phyloP scores from a whole-genome alignment of 768 basidiomycete genomes.

The Tephrocybe sp. region DNA sequence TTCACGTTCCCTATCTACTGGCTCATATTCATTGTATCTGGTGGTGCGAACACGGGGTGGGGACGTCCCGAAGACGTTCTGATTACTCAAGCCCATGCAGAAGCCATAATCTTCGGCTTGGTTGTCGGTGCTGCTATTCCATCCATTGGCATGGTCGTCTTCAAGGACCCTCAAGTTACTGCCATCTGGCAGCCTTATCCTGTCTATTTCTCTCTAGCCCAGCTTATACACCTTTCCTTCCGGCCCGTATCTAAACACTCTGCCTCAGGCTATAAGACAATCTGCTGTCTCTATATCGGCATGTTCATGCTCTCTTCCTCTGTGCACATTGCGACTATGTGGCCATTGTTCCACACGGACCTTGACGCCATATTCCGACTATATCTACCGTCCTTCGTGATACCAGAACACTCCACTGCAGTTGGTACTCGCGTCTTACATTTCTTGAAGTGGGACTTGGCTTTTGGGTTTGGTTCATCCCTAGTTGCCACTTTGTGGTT shows the following conservation, averaged over 20 bases:
- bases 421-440: conserved; percentile 30
- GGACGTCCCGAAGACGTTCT: conserved; percentile 15
- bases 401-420: conserved; percentile 22
- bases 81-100: conserved; percentile 44
- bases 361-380: conserved; percentile 26
- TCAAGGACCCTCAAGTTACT: conserved; percentile 41
- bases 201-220: conserved; percentile 39
- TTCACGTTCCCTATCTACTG: conserved; percentile 46
- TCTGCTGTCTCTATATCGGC: conserved; percentile 35
- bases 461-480: conserved; percentile 35
- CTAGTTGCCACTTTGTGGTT: conserved; percentile 52
- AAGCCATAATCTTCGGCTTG: conserved; percentile 50
- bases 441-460: conserved; percentile 52
- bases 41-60: conserved; percentile 24
- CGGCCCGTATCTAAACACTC: conserved; percentile 30
- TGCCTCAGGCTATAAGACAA: conserved; percentile 33
- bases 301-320: conserved; percentile 41
- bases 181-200: conserved; percentile 57
- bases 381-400: conserved; percentile 33
- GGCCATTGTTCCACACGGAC: conserved; percentile 31
- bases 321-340: conserved; percentile 37
- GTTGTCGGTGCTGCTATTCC: conserved; percentile 45
- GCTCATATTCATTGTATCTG: conserved; percentile 40
- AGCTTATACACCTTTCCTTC: conserved; percentile 34
- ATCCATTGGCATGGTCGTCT: conserved; percentile 39